Conservation (phyloP, 208 protist genomes). For the Acanthamoeba royreba region DNA sequence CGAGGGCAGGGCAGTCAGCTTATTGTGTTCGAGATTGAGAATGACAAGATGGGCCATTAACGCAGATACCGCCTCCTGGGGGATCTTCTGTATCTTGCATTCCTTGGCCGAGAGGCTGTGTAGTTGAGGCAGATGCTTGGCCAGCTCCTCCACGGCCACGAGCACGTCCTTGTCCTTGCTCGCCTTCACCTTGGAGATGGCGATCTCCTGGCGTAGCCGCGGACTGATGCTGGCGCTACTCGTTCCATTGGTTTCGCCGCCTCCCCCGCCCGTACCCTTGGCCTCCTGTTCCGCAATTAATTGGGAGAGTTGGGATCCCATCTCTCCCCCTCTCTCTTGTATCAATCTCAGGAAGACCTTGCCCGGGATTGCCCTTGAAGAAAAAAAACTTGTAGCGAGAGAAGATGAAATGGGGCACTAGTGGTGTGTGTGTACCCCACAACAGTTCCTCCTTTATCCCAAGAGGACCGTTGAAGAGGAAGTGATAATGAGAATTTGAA, state of each 20-base stretch:
- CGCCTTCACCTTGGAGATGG: neutral
- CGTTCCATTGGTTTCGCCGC: too few relatives aligned
- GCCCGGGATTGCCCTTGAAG: too few relatives aligned
- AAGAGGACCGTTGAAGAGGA: too few relatives aligned
- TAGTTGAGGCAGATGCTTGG: neutral
- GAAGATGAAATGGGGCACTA: too few relatives aligned
- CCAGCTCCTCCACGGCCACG: neutral
- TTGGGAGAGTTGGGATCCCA: neutral
- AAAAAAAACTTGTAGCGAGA: too few relatives aligned
- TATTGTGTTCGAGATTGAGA: neutral
- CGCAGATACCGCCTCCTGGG: neutral
- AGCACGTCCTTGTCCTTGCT: neutral
- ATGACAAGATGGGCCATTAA: neutral
- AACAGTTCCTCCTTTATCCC: too few relatives aligned
- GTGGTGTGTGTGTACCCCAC: too few relatives aligned
- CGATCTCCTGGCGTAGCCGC: neutral
- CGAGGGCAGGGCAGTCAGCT: neutral
- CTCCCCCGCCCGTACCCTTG: too few relatives aligned
- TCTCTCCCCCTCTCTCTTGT: too few relatives aligned
- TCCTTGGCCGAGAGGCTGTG: neutral
- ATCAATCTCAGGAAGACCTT: too few relatives aligned
- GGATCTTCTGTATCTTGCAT: neutral
- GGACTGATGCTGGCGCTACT: too few relatives aligned
- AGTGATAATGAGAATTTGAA: too few relatives aligned
- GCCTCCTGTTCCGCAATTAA: neutral